Conservation (phyloP, 495 filamentous ascomycete species). For the Trichocladium antarcticum region DNA sequence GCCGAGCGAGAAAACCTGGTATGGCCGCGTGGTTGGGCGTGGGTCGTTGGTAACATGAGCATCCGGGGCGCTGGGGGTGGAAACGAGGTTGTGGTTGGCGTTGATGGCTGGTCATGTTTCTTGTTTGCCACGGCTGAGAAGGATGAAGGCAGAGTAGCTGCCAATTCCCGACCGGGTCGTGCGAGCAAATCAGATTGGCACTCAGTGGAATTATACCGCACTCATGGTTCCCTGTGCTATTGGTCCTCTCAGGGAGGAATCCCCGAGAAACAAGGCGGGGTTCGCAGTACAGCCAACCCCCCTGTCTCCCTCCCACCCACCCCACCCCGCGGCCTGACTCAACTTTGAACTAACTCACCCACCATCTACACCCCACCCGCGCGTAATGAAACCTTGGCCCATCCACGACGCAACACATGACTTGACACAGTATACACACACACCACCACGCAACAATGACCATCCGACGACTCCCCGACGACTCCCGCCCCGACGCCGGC, state of each 20-base stretch:
- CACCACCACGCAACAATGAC: background rate
- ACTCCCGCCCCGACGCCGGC: background rate
- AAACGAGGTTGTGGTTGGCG: background rate
- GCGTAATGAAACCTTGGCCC: too few species aligned
- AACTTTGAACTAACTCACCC: too few species aligned
- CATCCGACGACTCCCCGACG: background rate
- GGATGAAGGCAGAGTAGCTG: background rate
- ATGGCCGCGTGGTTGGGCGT: constrained; percentile 1
- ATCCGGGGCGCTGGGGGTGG: background rate
- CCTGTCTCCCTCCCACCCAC: too few species aligned
- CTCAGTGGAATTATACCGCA: background rate
- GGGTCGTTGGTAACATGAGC: constrained; percentile 3
- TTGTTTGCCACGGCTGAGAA: background rate
- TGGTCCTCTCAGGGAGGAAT: too few species aligned
- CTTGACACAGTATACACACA: too few species aligned
- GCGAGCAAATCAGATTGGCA: constrained; percentile 2
- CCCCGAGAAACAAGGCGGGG: too few species aligned
- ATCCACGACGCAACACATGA: too few species aligned
- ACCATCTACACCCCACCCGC: too few species aligned
- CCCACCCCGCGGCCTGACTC: too few species aligned
- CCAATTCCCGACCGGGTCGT: background rate
- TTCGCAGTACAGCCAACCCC: too few species aligned
- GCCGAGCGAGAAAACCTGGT: background rate
- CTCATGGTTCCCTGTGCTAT: too few species aligned
- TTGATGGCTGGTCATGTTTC: background rate